Base-by-base conservation (phyloP, 148 eudicot species). In the Tetragonia tetragonoides region DNA sequence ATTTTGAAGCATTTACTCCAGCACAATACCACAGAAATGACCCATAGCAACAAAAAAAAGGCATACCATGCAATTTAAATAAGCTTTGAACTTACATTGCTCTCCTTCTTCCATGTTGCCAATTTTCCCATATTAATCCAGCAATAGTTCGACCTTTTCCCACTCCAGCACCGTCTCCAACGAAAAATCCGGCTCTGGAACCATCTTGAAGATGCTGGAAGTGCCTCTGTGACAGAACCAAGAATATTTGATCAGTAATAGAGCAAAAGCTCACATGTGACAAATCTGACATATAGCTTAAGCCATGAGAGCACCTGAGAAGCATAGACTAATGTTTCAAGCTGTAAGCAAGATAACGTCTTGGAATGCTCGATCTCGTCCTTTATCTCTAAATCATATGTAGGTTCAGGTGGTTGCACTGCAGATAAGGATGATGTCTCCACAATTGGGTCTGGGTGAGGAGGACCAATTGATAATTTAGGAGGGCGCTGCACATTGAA, bases 101-200 rank as follows among this genome's bases (percentile, higher is more conserved):
- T 87, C 90, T 96, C 83, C 84, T 86, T 84, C 98, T 91, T 69
- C 90, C 91, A 78, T 83, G 90, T 73, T 93, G 99, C 98, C 98
- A 96, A 83, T 96, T 93, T 84, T 96, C 99, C 97, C 95, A 93
- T 79, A 96, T 91, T 73, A 96, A 85, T 46, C 99, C 99, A 10
- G 99, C 99, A 78, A 96, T 90, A 79, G 99, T 96, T 84, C 99
- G 89, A 86, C 99, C 99, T 89, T 96, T 96, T 21, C 99, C 99
- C 53, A 96, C 95, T 72, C 99, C 99, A 80, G 99, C 99, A 84
- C 99, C 99, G 86, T 96, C 99, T 80, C 99, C 99, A 80, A 93
- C 67, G 68, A 96, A 96, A 81, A 96, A 96, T 54, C 99, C 99
- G 65, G 99, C 99, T 85, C 99, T 90, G 6, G 84, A 77, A 68